These are phyloP conservation scores for Pseudoscleropodium purum DNA, from an alignment of 225 moss, liverwort and hornwort species.

Conservation along the genomic window DNA sequence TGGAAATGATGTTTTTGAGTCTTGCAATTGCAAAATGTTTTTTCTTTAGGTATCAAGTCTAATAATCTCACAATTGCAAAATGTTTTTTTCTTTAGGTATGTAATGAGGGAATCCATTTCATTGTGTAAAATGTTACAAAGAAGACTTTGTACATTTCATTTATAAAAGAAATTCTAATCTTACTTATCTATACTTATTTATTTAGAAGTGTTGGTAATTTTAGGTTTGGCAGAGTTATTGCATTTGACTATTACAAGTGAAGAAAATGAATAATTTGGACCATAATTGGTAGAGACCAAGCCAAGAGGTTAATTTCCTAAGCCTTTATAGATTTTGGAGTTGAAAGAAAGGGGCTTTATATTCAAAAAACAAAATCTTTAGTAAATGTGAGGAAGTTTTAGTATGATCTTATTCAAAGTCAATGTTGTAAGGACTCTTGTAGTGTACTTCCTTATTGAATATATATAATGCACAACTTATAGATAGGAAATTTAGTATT, in stretches of 20 bases:
- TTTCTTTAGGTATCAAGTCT: neutral
- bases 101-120: neutral
- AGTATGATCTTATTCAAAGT: neutral
- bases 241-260: neutral
- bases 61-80: neutral
- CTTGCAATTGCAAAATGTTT: neutral
- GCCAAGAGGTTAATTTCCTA: no score
- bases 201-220: fast-evolving
- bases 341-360: neutral
- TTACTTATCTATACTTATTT: neutral
- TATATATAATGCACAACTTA: neutral
- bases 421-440: neutral
- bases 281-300: neutral
- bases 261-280: neutral
- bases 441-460: neutral
- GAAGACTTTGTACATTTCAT: neutral
- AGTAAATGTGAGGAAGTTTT: neutral
- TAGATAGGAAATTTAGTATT: neutral
- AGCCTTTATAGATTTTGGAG: neutral
- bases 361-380: neutral
- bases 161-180: neutral
- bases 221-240: neutral
- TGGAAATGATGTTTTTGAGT: neutral
- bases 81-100: neutral
- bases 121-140: fast-evolving